phyloP scores from a whole-genome alignment of 1,139 yeast species.

The Candida sojae region DNA sequence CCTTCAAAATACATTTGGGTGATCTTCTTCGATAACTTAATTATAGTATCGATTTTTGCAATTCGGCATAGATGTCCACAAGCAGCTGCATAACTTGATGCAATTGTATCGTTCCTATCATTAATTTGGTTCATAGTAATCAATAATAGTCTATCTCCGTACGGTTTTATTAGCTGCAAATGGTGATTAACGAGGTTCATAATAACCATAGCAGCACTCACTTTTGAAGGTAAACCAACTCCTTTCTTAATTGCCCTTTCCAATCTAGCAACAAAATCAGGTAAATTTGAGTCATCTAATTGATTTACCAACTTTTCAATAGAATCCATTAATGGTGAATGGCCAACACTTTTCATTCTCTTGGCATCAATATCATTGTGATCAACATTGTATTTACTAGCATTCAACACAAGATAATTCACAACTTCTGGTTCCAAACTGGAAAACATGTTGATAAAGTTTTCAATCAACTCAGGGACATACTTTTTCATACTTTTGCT shows the following conservation, averaged over 20 bases:
- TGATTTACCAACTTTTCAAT: slow-evolving; percentile 68
- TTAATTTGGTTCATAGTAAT: slow-evolving; percentile 60
- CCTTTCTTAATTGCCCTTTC: slow-evolving; percentile 60
- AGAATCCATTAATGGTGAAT: slow-evolving; percentile 89
- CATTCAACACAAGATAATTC: slow-evolving; percentile 83
- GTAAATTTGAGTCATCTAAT: slow-evolving; percentile 54
- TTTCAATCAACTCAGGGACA: slow-evolving; percentile 68
- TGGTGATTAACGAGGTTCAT: slow-evolving; percentile 65
- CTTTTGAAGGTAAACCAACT: slow-evolving; percentile 90
- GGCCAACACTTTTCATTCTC: slow-evolving; percentile 70
- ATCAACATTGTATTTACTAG: slow-evolving; percentile 80
- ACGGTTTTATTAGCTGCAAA: slow-evolving; percentile 53
- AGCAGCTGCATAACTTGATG: slow-evolving; percentile 76
- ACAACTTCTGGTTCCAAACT: slow-evolving; percentile 90
- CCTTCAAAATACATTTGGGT: slow-evolving; percentile 62
- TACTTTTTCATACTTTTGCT: slow-evolving; percentile 62
- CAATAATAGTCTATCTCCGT: slow-evolving; percentile 62
- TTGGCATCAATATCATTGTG: slow-evolving; percentile 75
- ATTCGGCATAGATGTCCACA: slow-evolving; percentile 78
- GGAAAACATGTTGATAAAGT: slow-evolving; percentile 72
- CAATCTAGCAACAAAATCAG: slow-evolving; percentile 50
- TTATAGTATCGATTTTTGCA: slow-evolving; percentile 54
- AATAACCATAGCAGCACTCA: slow-evolving; percentile 78
- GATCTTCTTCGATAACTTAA: slow-evolving; percentile 55
- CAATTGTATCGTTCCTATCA: slow-evolving; percentile 73